These are phyloP conservation scores for Mollisia scopiformis DNA, from an alignment of 2,329 filamentous ascomycete species.

Conservation along the genomic window DNA sequence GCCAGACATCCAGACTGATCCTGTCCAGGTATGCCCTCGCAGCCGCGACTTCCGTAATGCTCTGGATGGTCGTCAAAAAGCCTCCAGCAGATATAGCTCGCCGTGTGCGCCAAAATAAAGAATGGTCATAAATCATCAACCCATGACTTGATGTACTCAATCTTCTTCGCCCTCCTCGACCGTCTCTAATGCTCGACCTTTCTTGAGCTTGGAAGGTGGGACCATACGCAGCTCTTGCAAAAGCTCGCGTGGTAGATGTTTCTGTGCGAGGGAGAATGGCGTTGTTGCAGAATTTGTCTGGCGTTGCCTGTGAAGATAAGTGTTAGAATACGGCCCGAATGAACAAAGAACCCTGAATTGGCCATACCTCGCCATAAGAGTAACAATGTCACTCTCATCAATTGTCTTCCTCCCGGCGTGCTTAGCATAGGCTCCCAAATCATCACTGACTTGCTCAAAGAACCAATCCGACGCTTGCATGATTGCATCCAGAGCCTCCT, in stretches of 20 bases:
- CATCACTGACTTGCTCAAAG: conserved; percentile 84
- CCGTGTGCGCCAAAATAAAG: conserved; percentile 75
- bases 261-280: conserved; percentile 83
- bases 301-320: conserved; percentile 66
- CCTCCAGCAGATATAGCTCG: conserved; percentile 73
- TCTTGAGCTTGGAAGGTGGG: conserved; percentile 53
- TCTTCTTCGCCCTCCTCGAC: conserved; percentile 43
- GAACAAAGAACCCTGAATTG: not conserved
- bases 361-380: conserved; percentile 80
- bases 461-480: conserved; percentile 88
- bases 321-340: conserved; percentile 25
- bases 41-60: conserved; percentile 87
- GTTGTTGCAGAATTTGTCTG: conserved; percentile 73
- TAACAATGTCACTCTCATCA: conserved; percentile 80
- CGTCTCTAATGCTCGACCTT: conserved; percentile 39
- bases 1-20: conserved; percentile 1
- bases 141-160: conserved; percentile 32
- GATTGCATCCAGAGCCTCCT: conserved; percentile 74
- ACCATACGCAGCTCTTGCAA: conserved; percentile 81
- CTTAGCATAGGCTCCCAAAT: conserved; percentile 76
- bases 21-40: conserved; percentile 78
- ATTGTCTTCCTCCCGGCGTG: conserved; percentile 85
- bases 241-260: conserved; percentile 79
- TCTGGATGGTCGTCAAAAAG: conserved; percentile 93
- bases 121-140: conserved; percentile 59